These are phyloP conservation scores for Craterostigma plantagineum DNA, from an alignment of 257 asterid species.

Conservation along the genomic window DNA sequence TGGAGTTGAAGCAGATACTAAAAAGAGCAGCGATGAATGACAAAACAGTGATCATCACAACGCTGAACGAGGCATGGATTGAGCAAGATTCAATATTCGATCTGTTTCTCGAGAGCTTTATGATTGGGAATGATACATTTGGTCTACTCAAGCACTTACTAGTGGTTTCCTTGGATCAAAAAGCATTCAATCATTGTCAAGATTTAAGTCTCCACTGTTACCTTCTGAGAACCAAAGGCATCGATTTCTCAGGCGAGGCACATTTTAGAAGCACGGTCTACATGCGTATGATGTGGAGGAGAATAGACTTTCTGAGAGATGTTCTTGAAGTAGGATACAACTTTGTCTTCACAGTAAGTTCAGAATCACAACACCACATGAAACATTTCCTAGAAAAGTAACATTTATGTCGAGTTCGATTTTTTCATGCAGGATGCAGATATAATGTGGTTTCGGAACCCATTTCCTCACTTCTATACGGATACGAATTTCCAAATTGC, in stretches of 20 bases:
- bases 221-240: not conserved
- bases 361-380: not conserved
- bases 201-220: not conserved
- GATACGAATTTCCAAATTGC: constrained; percentile 4
- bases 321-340: constrained; percentile 6
- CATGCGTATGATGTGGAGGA: constrained; percentile 3
- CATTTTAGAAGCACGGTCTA: not conserved
- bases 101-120: constrained; percentile 4
- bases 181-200: constrained; percentile 1
- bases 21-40: not conserved
- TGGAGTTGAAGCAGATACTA: constrained; percentile 1
- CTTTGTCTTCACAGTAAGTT: constrained; percentile 4
- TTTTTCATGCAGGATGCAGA: constrained; percentile 4
- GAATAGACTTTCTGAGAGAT: not conserved
- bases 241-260: constrained; percentile 2
- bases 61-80: constrained; percentile 4
- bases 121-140: not conserved
- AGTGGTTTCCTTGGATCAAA: constrained; percentile 1
- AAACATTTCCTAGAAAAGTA: not conserved
- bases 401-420: not conserved
- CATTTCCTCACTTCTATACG: constrained; percentile 2
- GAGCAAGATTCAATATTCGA: constrained; percentile 1
- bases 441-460: constrained; percentile 5
- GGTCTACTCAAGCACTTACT: not conserved
- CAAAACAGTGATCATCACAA: constrained; percentile 5